Evolutionary conservation across 305 asterid species (phyloP).

Genomic region (Withania somnifera): DNA sequence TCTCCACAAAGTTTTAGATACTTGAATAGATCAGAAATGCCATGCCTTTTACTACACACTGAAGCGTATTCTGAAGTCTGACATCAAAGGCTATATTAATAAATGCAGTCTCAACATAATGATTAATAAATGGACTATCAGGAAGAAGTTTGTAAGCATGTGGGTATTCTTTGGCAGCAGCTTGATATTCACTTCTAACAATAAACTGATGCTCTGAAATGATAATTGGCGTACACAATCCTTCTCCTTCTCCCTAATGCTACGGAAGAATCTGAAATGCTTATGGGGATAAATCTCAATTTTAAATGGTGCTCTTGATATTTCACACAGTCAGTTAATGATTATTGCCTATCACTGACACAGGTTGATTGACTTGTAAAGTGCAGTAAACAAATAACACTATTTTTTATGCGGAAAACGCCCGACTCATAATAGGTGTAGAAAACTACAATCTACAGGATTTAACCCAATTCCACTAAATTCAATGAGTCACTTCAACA

Average conservation of each 20-base stretch:
- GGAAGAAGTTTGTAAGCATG: conserved; percentile 71
- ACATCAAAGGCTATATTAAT: conserved; percentile 70
- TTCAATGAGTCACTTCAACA: no score
- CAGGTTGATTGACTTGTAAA: no score
- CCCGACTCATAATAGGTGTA: no score
- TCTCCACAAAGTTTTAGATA: conserved; percentile 39
- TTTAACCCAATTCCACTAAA: no score
- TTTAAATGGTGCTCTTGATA: conserved; percentile 52
- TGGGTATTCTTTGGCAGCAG: conserved; percentile 67
- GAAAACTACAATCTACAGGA: no score
- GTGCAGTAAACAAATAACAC: no score
- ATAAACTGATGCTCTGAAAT: conserved; percentile 65
- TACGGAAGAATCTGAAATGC: conserved; percentile 50
- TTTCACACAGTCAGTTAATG: no score
- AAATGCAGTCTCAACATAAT: conserved; percentile 72
- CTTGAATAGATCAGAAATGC: conserved; percentile 58
- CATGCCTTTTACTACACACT: conserved; percentile 60
- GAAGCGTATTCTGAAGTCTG: conserved; percentile 77
- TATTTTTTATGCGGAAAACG: no score
- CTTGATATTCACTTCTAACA: conserved; percentile 58
- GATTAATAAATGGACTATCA: conserved; percentile 60
- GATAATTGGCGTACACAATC: conserved; percentile 49
- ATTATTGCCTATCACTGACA: no score
- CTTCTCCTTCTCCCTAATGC: conserved; percentile 42
- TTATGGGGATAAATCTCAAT: conserved; percentile 22